Conservation (phyloP, 2,329 filamentous ascomycete genomes). For the Colletotrichum tanaceti region DNA sequence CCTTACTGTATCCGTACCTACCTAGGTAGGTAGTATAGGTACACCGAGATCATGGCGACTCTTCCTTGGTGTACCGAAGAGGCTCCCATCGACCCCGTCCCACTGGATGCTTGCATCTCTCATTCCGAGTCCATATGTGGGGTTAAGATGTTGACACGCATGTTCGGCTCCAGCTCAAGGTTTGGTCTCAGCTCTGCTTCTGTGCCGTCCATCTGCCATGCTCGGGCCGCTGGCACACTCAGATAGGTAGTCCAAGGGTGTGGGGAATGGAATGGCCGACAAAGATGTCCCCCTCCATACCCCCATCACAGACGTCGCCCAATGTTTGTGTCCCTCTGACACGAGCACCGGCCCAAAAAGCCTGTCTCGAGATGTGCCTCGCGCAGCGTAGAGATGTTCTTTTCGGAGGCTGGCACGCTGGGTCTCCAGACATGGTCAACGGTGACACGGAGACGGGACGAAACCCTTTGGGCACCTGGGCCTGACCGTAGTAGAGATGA, state of each 20-base stretch:
- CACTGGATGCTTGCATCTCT: conserved; percentile 17
- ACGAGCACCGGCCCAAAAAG: conserved; percentile 10
- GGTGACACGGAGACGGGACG: conserved; percentile 19
- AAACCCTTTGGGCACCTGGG: conserved; percentile 12
- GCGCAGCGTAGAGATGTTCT: conserved; percentile 3
- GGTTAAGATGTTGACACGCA: conserved; percentile 4
- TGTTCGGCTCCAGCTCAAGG: neutral
- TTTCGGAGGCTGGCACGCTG: too few relatives aligned
- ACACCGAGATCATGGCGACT: conserved; percentile 1
- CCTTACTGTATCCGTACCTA: too few relatives aligned
- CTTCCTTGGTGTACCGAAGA: neutral
- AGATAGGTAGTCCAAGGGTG: neutral
- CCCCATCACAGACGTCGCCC: conserved; percentile 22
- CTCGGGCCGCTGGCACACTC: neutral
- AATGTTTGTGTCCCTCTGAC: conserved; percentile 16
- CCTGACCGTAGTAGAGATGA: conserved; percentile 18
- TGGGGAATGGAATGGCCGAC: conserved; percentile 5
- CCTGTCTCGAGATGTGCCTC: conserved; percentile 22
- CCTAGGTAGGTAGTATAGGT: too few relatives aligned
- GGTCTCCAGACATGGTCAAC: conserved; percentile 14
- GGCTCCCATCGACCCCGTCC: neutral
- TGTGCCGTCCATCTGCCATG: neutral
- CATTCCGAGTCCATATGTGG: neutral
- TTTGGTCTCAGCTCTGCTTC: conserved; percentile 3
- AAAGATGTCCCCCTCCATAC: neutral